Evolutionary conservation across 2,329 filamentous ascomycete genomes (phyloP).

Genomic region (Fusarium beomiforme): DNA sequence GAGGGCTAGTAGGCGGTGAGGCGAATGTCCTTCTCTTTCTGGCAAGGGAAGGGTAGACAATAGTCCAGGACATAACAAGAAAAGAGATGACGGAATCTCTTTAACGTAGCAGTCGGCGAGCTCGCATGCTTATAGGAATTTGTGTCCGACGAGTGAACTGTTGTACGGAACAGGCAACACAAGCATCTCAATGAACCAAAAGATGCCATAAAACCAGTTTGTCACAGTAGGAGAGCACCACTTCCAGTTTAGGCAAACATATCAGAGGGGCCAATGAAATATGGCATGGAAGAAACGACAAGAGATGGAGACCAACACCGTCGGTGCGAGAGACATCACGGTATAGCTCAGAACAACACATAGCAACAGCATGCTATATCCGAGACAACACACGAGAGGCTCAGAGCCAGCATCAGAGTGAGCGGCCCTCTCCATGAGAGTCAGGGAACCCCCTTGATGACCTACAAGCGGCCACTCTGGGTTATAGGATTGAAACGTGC

Average conservation of each 20-base stretch:
- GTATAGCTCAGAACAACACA: conserved; percentile 21
- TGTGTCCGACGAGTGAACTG: conserved; percentile 10
- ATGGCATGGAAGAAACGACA: conserved; percentile 12
- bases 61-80: not conserved
- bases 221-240: conserved; percentile 11
- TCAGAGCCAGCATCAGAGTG: conserved; percentile 22
- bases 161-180: conserved; percentile 12
- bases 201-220: conserved; percentile 14
- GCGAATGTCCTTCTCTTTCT: conserved; percentile 4
- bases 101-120: conserved; percentile 24
- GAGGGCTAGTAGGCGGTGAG: conserved; percentile 18
- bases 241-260: conserved; percentile 14
- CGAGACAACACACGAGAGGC: conserved; percentile 30
- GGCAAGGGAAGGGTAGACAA: conserved; percentile 3
- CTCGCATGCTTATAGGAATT: conserved; percentile 13
- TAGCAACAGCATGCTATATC: conserved; percentile 20
- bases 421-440: conserved; percentile 13
- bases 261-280: conserved; percentile 1
- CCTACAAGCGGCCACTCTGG: conserved; percentile 8
- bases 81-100: conserved; percentile 8
- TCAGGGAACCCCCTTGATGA: conserved; percentile 23
- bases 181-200: conserved; percentile 9
- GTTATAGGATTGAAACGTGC: conserved; percentile 1
- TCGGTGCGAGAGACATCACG: conserved; percentile 24
- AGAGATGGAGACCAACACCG: conserved; percentile 24